Evolutionary conservation across 345 rosid species (phyloP), one percentile per base, ranked within the genome.

Genomic region (Crucihimalaya himalaica): DNA sequence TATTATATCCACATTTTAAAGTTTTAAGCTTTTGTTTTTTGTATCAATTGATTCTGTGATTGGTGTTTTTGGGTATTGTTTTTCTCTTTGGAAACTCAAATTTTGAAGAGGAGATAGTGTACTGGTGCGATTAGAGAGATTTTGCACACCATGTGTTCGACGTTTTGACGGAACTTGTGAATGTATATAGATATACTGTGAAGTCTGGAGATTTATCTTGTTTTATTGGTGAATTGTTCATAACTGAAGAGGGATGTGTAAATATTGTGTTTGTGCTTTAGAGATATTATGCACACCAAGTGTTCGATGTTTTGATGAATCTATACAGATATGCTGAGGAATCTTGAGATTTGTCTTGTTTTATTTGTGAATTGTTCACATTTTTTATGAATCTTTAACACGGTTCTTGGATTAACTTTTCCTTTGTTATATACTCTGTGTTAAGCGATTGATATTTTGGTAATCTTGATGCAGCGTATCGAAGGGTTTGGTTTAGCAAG

Each of bases 401-500:
- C 19, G 37, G 9, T 23, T 52, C 48, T 60, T 25, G n/a, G 35
- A 25, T 43, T n/a, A n/a, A 5, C 0, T 8, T 21, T 23, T 42
- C 18, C 14, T 14, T 34, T 18, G 51, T 16, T 46, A 18, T 46
- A 18, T 59, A 20, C 11, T 35, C 45, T 34, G 16, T 58, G 1
- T 2, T 39, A 60, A 21, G 53, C 0, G 21, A 47, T 27, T 46
- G 58, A 70, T 35, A 20, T 7, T 8, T 39, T 63, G 43, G 12
- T 73, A 34, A 31, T 40, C 40, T 55, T 78, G 50, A 64, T 75
- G 71, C 69, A 90, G 97, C 68, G 85, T 27, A 56, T 93, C 2
- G 81, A 86, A 82, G 97, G 97, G 68, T 86, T 90, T 51, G 97
- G 92, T 11, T 74, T 93, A 56, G 83, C 90, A 9, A 85, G 66